Percentiles rank a stretch among this genome's conserved stretches.
Evolutionary conservation across 208 protist species (phyloP).

Genomic region (Endotrypanum monterogeii): DNA sequence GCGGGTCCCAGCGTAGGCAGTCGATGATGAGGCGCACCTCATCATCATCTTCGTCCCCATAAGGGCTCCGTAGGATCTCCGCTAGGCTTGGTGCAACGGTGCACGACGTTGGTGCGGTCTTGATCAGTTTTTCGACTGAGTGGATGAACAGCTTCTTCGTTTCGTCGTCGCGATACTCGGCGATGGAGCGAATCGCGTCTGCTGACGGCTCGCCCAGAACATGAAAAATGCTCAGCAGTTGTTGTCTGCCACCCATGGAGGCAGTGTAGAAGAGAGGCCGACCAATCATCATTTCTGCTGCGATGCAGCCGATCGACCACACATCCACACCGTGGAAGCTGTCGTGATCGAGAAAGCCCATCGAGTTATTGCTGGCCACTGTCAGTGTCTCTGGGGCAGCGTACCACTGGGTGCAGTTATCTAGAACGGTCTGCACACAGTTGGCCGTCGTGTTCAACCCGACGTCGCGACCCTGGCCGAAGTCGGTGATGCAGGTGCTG

Average conservation of each 20-base stretch:
- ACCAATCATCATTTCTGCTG: conserved; percentile 88
- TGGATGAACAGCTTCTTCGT: conserved; percentile 48
- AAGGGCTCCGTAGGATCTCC: conserved; percentile 58
- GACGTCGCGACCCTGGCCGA: conserved; percentile 95
- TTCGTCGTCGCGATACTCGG: conserved; percentile 46
- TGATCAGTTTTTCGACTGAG: conserved; percentile 38
- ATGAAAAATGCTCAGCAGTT: conserved; percentile 92
- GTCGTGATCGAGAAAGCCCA: conserved; percentile 77
- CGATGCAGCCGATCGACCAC: conserved; percentile 93
- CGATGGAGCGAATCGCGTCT: conserved; percentile 79
- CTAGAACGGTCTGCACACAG: conserved; percentile 64
- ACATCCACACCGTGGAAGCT: conserved; percentile 85
- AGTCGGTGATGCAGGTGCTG: conserved; percentile 94
- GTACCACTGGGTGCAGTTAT: conserved; percentile 96
- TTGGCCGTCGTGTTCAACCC: conserved; percentile 32
- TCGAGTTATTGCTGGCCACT: conserved; percentile 57
- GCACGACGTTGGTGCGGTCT: conserved; percentile 12
- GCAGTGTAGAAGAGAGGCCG: conserved; percentile 84
- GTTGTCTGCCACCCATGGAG: conserved; percentile 90
- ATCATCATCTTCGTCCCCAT: conserved; percentile 71
- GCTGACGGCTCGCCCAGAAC: conserved; percentile 78
- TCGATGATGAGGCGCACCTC: conserved; percentile 69
- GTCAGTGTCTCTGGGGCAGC: conserved; percentile 97
- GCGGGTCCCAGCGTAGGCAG: conserved; percentile 77
- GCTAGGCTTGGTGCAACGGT: conserved; percentile 20